These are phyloP conservation scores for Nidula microcarpa DNA, from an alignment of 768 basidiomycete species.

Conservation along the genomic window DNA sequence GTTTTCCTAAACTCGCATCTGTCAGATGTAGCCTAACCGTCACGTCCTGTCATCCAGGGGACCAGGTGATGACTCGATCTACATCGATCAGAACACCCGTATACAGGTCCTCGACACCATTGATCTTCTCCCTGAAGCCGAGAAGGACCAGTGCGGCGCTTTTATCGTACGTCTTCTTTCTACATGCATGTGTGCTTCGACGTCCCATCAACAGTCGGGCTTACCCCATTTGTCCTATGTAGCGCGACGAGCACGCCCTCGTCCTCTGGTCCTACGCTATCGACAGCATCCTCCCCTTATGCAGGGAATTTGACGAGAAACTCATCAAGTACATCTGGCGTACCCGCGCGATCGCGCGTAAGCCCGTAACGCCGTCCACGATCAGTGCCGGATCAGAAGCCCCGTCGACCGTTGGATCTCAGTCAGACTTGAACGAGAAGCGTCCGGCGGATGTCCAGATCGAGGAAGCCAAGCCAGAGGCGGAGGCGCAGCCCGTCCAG, in stretches of 20 bases:
- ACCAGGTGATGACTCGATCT: constrained; percentile 50
- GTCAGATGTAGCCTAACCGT: constrained; percentile 1
- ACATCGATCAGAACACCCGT: constrained; percentile 76
- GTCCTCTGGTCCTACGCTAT: constrained; percentile 80
- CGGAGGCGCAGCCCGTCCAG: constrained; percentile 7
- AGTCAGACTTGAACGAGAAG: constrained; percentile 29
- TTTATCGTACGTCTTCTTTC: constrained; percentile 51
- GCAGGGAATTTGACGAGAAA: constrained; percentile 71
- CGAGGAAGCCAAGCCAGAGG: constrained; percentile 7
- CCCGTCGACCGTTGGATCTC: constrained; percentile 5
- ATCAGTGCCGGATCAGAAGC: not conserved
- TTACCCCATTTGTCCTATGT: not conserved
- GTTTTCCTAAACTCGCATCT: not conserved
- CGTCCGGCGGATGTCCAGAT: constrained; percentile 15
- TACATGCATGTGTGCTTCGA: not conserved
- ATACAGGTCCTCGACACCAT: constrained; percentile 81
- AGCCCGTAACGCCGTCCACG: constrained; percentile 8
- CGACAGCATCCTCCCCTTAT: constrained; percentile 62
- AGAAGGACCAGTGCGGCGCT: constrained; percentile 87
- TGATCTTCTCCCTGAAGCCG: constrained; percentile 62
- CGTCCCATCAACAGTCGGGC: not conserved
- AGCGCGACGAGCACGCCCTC: constrained; percentile 74
- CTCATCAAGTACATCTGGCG: constrained; percentile 83
- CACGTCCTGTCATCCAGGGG: constrained; percentile 28
- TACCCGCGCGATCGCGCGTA: constrained; percentile 28